These are phyloP conservation scores for Petunia secreta DNA, from an alignment of 257 asterid genomes.

Conservation along the genomic window DNA sequence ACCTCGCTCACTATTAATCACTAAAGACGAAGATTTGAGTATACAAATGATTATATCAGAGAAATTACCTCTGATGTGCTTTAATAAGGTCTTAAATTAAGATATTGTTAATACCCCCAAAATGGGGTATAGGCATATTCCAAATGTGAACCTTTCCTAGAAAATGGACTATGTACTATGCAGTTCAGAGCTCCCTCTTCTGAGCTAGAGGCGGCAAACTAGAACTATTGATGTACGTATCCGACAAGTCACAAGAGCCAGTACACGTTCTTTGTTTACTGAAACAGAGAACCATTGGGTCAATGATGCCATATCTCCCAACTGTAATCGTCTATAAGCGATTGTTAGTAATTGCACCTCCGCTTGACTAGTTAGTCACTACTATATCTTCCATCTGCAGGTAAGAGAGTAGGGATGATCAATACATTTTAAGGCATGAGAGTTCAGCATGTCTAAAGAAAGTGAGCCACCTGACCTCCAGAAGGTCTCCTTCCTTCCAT, in stretches of 20 bases:
- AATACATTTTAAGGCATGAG: constrained; percentile 24
- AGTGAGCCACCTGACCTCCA: constrained; percentile 58
- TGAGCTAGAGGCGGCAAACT: constrained; percentile 16
- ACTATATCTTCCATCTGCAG: constrained; percentile 68
- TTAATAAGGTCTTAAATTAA: constrained; percentile 42
- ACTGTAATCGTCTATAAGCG: constrained; percentile 35
- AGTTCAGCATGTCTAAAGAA: constrained; percentile 6
- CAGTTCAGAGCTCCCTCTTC: constrained; percentile 38
- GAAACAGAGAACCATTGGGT: constrained; percentile 33
- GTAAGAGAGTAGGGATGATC: constrained; percentile 25
- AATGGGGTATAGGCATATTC: constrained; percentile 36
- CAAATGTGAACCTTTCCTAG: constrained; percentile 36
- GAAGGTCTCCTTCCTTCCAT: constrained; percentile 91
- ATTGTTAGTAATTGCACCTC: constrained; percentile 30
- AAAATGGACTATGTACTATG: constrained; percentile 40
- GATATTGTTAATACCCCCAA: constrained; percentile 30
- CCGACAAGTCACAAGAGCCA: constrained; percentile 58
- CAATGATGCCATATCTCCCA: constrained; percentile 33
- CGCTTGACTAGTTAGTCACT: constrained; percentile 74
- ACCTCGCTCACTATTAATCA: constrained; percentile 40
- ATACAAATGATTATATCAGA: constrained; percentile 39
- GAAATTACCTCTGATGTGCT: constrained; percentile 44
- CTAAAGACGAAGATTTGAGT: constrained; percentile 30
- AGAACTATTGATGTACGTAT: constrained; percentile 24
- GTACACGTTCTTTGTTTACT: constrained; percentile 4